Evolutionary conservation across 208 protist genomes (phyloP).

Genomic region (Acanthamoeba healyi): DNA sequence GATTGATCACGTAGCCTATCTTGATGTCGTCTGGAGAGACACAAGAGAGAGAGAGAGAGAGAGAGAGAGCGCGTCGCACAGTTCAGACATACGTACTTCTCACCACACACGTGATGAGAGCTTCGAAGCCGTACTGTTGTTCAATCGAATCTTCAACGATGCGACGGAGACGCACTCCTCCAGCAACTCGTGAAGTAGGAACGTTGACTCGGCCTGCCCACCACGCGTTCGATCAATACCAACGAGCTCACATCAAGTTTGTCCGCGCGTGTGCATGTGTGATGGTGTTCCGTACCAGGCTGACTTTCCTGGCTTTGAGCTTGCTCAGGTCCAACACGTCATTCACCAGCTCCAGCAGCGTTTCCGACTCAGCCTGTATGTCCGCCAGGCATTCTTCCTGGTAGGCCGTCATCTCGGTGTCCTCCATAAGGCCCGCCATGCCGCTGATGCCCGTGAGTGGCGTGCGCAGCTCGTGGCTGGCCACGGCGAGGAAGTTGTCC

Average conservation of each 20-base stretch:
- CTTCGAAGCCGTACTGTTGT: no score
- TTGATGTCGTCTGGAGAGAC: background rate
- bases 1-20: background rate
- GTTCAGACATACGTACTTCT: no score
- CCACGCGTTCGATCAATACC: no score
- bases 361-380: constrained; percentile 1
- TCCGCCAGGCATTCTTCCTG: background rate
- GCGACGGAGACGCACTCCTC: no score
- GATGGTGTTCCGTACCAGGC: background rate
- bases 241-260: no score
- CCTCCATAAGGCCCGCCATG: constrained; percentile 74
- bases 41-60: no score
- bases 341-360: constrained; percentile 36
- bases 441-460: constrained; percentile 82
- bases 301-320: constrained; percentile 55
- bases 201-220: background rate
- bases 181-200: background rate
- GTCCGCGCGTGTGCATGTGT: no score
- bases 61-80: no score
- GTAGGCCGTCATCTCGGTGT: constrained; percentile 32
- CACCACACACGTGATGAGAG: no score
- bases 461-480: constrained; percentile 82
- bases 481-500: constrained; percentile 62
- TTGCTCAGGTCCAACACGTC: constrained; percentile 66
- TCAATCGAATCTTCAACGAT: no score